Conservation (phyloP, 163 green algal species). For the Chlorella variabilis region DNA sequence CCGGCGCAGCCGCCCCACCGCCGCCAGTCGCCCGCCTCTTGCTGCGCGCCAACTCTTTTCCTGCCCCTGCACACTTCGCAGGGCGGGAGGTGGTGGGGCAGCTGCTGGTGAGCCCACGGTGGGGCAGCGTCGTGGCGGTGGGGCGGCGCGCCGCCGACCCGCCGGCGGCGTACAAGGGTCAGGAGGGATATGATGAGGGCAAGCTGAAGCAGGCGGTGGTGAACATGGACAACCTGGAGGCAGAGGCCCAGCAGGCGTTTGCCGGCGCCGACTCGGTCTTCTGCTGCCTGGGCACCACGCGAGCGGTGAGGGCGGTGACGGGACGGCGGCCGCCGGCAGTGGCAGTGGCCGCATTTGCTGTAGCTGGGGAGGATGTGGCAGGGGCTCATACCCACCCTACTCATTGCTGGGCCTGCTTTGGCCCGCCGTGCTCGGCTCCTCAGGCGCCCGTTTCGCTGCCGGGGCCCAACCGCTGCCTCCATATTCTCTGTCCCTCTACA, state of each 20-base stretch:
- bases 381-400: no score
- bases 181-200: not conserved
- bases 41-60: no score
- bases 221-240: constrained; percentile 63
- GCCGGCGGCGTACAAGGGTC: constrained; percentile 3
- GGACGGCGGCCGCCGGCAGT: not conserved
- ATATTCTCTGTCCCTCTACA: constrained; percentile 8
- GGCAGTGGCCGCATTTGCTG: no score
- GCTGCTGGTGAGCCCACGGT: constrained; percentile 34
- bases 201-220: constrained; percentile 52
- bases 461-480: not conserved
- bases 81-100: constrained; percentile 41
- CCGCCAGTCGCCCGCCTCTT: not conserved
- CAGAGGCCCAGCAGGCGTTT: constrained; percentile 31
- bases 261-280: constrained; percentile 63
- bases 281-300: constrained; percentile 73
- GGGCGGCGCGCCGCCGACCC: constrained; percentile 12
- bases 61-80: not conserved
- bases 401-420: no score
- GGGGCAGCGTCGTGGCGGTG: constrained; percentile 21
- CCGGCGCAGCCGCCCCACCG: not conserved
- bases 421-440: no score
- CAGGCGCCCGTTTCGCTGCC: no score
- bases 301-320: constrained; percentile 16
- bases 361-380: no score